These are phyloP conservation scores for Xylariaceae sp. DNA, from an alignment of 2,329 filamentous ascomycete genomes.

Conservation along the genomic window DNA sequence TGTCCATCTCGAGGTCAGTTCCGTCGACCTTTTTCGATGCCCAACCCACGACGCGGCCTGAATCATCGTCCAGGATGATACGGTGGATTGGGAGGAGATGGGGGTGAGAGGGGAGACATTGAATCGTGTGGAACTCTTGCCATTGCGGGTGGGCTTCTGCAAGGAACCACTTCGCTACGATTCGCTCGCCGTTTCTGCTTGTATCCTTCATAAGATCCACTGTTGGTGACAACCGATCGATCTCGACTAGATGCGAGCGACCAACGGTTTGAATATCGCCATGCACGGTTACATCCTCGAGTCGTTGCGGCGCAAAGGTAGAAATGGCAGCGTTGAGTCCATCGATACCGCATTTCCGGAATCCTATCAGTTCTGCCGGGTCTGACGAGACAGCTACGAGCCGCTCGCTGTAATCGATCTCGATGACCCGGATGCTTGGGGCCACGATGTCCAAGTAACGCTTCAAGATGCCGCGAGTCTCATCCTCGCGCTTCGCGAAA, in stretches of 20 bases:
- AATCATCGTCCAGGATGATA: constrained; percentile 27
- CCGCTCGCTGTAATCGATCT: not conserved
- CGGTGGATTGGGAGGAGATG: constrained; percentile 31
- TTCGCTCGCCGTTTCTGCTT: too few species aligned
- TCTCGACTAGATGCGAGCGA: too few species aligned
- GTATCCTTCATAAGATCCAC: too few species aligned
- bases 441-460: not conserved
- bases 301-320: not conserved
- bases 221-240: too few species aligned
- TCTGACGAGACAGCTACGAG: not conserved
- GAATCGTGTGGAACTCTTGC: constrained; percentile 8
- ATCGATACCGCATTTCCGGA: too few species aligned
- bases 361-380: not conserved
- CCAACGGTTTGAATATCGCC: too few species aligned
- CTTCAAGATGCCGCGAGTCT: not conserved
- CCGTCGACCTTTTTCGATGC: constrained; percentile 28
- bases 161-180: too few species aligned
- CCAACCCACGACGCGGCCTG: constrained; percentile 30
- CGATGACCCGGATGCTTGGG: not conserved
- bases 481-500: too few species aligned
- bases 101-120: constrained; percentile 27
- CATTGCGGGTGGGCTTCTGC: too few species aligned
- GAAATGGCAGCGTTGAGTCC: not conserved
- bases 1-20: constrained; percentile 22
- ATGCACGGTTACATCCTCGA: not conserved